A percentile compares a stretch with the other conserved stretches of the same genome.
Conservation (phyloP, 768 basidiomycete genomes). For the Psilocybe sp. region DNA sequence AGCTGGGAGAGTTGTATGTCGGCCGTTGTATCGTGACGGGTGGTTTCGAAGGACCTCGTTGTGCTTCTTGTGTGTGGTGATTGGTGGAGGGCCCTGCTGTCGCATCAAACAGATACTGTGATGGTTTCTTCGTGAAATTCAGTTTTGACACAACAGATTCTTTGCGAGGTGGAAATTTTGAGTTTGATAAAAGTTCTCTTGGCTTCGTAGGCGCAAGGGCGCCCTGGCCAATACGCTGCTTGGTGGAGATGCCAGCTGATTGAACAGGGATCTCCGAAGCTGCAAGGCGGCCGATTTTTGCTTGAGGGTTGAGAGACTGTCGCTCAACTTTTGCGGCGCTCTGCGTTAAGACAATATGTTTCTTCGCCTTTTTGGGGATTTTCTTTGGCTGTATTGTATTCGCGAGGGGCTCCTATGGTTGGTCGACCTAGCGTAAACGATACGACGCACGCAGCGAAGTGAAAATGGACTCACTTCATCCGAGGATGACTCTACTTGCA, state of each 20-base stretch:
- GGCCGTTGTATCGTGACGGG: too few relatives aligned
- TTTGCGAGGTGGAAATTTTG: conserved; percentile 3
- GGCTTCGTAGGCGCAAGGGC: conserved; percentile 35
- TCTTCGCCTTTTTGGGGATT: conserved; percentile 1
- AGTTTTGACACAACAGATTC: conserved; percentile 16
- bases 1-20: too few relatives aligned
- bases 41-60: too few relatives aligned
- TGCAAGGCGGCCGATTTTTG: conserved; percentile 15
- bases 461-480: conserved; percentile 9
- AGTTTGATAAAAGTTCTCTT: conserved; percentile 24
- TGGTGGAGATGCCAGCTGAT: conserved; percentile 42
- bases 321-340: conserved; percentile 12
- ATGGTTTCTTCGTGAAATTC: conserved; percentile 29
- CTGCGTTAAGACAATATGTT: not conserved
- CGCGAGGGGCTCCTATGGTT: conserved; percentile 6
- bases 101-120: too few relatives aligned
- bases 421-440: not conserved
- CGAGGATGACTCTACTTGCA: conserved; percentile 5
- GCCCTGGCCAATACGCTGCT: conserved; percentile 43
- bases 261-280: conserved; percentile 14
- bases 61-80: too few relatives aligned
- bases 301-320: conserved; percentile 18
- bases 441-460: not conserved
- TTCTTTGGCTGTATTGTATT: not conserved
- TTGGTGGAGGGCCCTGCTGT: too few relatives aligned